Evolutionary conservation across 768 basidiomycete species (phyloP), one percentile per base, ranked within the genome.

Genomic region (Rubroboletus satanas): DNA sequence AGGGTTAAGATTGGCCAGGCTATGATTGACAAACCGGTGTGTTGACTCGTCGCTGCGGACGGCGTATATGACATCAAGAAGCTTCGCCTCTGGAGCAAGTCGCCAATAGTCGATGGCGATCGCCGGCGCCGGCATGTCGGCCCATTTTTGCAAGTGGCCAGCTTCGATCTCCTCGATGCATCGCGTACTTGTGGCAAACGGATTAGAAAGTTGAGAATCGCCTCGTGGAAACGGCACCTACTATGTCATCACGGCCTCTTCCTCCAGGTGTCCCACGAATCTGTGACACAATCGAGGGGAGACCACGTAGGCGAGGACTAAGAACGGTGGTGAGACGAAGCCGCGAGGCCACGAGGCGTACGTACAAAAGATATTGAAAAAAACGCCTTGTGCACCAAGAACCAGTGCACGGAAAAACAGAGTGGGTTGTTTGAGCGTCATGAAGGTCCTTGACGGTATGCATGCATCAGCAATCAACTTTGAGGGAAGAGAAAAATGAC

Each of bases 21-120:
- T 91, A 74, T 98, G 96, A 71, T 98, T 98, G 59, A 96, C 93
- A 65, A 98, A 98, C 47, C 93, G 80, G 65, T 98, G 95, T 1
- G 90, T 93, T 1, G 89, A 82, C 69, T 98, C 95, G 70, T 98
- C 95, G 15, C 90, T 92, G 62, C 95, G 82, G 33, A 98, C 90
- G 33, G 93, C 93, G 65, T 91, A 91, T 46, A 98, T 79, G 45
- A 96, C 87, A 63, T 98, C 96, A 18, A 92, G 75, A 55, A 98
- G 74, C 62, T 82, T 93, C 0, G 93, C 89, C 62, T 88, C 69
- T 3, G 81, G 73, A 3, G 70, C 66, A 32, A 96, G 78, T 23
- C 93, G 83, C 93, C 96, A 98, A 72, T 98, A 98, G 67, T 98
- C 94, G 58, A 91, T 93, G 8, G 95, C 89, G 67, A 98, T 96